Base-by-base conservation (phyloP, 805 yeast genomes). In the Wilhelminamyces savonicus region DNA sequence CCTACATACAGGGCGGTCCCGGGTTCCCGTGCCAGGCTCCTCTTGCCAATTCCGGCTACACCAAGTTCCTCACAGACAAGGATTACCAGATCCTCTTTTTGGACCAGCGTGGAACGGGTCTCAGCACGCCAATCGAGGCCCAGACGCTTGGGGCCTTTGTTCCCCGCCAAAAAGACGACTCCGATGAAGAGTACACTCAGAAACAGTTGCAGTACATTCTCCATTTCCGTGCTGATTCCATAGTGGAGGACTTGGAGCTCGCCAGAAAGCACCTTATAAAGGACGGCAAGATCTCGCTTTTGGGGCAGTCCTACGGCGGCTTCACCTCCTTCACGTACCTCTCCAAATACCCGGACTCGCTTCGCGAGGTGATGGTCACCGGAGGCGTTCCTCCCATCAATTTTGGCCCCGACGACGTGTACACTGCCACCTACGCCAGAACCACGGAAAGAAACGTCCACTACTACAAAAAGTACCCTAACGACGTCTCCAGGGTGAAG, bases 71-170 rank as follows among this genome's bases (percentile, higher is more conserved):
- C 27, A 22, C 69, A 7, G 64, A 60, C 10, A 49, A 52, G 22
- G 74, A 69, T 3, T 66, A 56, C 39, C 63, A 62, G 43, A 50
- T 70, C 5, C 47, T 75, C 10, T 64, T 58, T 23, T 49, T 71
- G 27, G 82, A 75, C 51, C 81, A 75, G 44, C 50, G 81, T 43
- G 82, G 81, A n/a, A 75, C 81, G 1, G 82, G 81, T 0, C 46
- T 68, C 16, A 67, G 76, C 27, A 53, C 68, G 3, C 66, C 74
- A 1, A 44, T 76, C 13, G 72, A 70, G 26, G 44, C 52, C 2
- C 43, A 38, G 3, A 44, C 55, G 6, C 42, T 62, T 21, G 36
- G 39, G 5, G 27, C 32, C 6, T 29, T 36, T 12, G 44, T 49
- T 4, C 39, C 44, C 3, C 22, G 28, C 24, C 10, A 21, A 9